These are phyloP conservation scores for Afroboletus lepidellus DNA, from an alignment of 1,284 basidiomycete species.

Conservation along the genomic window DNA sequence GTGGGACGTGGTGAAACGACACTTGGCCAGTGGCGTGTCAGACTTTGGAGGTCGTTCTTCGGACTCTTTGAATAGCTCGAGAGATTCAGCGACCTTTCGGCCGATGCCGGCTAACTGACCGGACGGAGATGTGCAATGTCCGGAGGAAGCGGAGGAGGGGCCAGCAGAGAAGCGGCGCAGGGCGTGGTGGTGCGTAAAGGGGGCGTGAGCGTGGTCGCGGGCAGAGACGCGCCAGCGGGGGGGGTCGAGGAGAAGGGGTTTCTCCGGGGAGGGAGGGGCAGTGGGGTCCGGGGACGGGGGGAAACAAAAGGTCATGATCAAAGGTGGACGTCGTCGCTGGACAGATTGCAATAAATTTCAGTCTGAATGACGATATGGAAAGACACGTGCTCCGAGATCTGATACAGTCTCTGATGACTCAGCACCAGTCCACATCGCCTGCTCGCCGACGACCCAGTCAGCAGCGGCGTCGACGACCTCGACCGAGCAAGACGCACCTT, in stretches of 20 bases:
- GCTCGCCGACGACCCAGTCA: background rate
- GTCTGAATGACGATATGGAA: slow-evolving; percentile 24
- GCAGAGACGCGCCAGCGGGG: slow-evolving; percentile 22
- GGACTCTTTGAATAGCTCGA: slow-evolving; percentile 79
- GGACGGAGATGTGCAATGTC: slow-evolving; percentile 17
- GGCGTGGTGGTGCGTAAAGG: slow-evolving; percentile 11
- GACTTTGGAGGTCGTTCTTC: slow-evolving; percentile 35
- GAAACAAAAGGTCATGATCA: background rate
- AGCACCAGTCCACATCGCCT: slow-evolving; percentile 17
- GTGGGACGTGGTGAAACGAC: slow-evolving; percentile 45
- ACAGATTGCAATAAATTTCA: slow-evolving; percentile 12
- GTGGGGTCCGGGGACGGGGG: slow-evolving; percentile 13
- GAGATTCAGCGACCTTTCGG: slow-evolving; percentile 75
- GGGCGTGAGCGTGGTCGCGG: background rate
- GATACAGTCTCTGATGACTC: slow-evolving; percentile 26
- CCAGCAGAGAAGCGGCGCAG: slow-evolving; percentile 40
- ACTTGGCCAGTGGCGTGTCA: slow-evolving; percentile 33
- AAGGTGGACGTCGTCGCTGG: background rate
- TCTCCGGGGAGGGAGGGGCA: slow-evolving; percentile 38
- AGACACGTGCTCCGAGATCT: slow-evolving; percentile 30
- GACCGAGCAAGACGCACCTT: slow-evolving; percentile 21
- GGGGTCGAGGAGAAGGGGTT: slow-evolving; percentile 30
- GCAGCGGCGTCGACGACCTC: no score
- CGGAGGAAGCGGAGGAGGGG: slow-evolving; percentile 43
- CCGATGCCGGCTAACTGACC: slow-evolving; percentile 52